Percentiles rank a stretch among this genome's conserved stretches.
These are phyloP conservation scores for Niveomyces coronatus DNA, from an alignment of 2,329 filamentous ascomycete species.

Conservation along the genomic window DNA sequence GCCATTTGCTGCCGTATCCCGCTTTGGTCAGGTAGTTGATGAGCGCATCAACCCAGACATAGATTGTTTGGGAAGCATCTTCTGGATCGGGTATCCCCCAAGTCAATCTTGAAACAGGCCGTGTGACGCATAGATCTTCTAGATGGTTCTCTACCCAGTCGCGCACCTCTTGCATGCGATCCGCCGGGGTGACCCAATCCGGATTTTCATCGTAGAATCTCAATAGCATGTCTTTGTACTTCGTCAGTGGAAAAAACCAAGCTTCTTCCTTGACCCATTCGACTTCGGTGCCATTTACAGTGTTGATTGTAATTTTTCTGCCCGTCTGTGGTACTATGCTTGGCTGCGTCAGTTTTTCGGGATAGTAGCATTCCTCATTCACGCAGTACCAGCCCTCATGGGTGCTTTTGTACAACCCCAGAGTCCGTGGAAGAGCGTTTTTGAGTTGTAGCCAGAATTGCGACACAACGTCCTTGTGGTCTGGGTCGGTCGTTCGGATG, in stretches of 20 bases:
- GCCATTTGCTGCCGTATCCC: constrained; percentile 57
- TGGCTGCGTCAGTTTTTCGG: constrained; percentile 61
- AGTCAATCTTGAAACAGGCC: constrained; percentile 62
- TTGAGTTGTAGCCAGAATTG: constrained; percentile 80
- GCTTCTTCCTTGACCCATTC: constrained; percentile 92
- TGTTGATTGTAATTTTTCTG: constrained; percentile 68
- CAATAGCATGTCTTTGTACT: constrained; percentile 67
- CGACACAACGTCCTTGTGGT: constrained; percentile 75
- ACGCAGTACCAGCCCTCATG: constrained; percentile 97
- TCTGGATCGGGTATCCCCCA: constrained; percentile 89
- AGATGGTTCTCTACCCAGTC: constrained; percentile 67
- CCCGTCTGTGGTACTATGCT: constrained; percentile 72
- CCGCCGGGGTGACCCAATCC: constrained; percentile 60
- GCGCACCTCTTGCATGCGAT: constrained; percentile 69
- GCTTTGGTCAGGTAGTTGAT: constrained; percentile 87
- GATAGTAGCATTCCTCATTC: constrained; percentile 94
- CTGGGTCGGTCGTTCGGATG: constrained; percentile 78
- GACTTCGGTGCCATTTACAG: constrained; percentile 84
- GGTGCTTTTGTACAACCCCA: constrained; percentile 72
- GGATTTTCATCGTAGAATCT: constrained; percentile 72
- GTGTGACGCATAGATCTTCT: constrained; percentile 79
- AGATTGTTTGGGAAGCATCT: constrained; percentile 81
- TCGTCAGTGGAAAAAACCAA: constrained; percentile 87
- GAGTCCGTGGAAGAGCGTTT: constrained; percentile 40
- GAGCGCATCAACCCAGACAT: constrained; percentile 95